Evolutionary conservation across 805 yeast genomes (phyloP).

Genomic region (Candida coquimbonensis): DNA sequence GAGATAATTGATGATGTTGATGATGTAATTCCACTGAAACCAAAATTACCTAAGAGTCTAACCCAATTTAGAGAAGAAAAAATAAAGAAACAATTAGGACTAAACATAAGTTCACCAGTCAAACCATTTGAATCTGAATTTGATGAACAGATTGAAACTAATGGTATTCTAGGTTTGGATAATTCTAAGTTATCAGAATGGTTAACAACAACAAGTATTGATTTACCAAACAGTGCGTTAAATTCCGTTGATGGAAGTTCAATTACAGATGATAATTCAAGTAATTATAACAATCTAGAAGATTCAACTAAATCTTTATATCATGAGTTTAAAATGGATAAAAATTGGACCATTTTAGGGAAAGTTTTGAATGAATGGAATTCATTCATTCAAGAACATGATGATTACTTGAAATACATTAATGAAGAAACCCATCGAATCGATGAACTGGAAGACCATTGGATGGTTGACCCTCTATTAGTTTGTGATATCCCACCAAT

Average conservation of each 20-base stretch:
- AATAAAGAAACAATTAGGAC: too few relatives aligned
- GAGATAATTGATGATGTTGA: slow-evolving; percentile 1
- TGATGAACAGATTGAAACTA: neutral
- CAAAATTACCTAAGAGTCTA: slow-evolving; percentile 3
- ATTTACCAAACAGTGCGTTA: too few relatives aligned
- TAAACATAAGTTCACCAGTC: too few relatives aligned
- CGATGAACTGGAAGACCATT: slow-evolving; percentile 1
- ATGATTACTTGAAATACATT: slow-evolving; percentile 15
- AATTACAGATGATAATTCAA: too few relatives aligned
- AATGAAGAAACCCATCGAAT: slow-evolving; percentile 5
- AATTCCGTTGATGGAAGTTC: too few relatives aligned
- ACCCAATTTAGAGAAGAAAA: neutral
- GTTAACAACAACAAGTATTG: too few relatives aligned
- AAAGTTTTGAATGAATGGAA: slow-evolving; percentile 49
- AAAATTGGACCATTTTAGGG: slow-evolving; percentile 31
- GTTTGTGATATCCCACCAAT: slow-evolving; percentile 12
- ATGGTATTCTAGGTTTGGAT: too few relatives aligned
- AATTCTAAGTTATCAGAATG: too few relatives aligned
- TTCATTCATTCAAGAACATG: slow-evolving; percentile 41
- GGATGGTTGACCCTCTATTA: slow-evolving; percentile 12
- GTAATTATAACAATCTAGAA: too few relatives aligned
- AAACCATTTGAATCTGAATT: too few relatives aligned
- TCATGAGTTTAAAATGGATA: too few relatives aligned
- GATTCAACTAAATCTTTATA: too few relatives aligned
- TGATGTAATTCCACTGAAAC: slow-evolving; percentile 1